phyloP scores from a whole-genome alignment of 495 filamentous ascomycete genomes.

The Podospora appendiculata region DNA sequence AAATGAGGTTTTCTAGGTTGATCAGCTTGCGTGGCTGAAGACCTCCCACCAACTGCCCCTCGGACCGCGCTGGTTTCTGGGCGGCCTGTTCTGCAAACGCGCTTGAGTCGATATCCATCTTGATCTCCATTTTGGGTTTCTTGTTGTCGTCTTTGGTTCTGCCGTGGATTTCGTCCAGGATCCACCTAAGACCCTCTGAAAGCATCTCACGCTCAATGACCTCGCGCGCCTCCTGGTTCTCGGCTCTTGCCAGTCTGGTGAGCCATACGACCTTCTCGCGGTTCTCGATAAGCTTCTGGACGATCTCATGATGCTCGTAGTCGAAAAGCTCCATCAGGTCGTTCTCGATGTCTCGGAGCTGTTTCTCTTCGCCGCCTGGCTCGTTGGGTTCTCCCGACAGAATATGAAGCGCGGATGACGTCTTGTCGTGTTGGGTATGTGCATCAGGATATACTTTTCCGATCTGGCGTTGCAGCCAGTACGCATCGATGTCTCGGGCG shows the following conservation, averaged over 20 bases:
- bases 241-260: conserved; percentile 77
- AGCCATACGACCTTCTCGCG: conserved; percentile 92
- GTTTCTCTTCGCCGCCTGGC: conserved; percentile 60
- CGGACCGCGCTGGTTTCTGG: conserved; percentile 36
- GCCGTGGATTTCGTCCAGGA: conserved; percentile 75
- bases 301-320: conserved; percentile 90
- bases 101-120: conserved; percentile 88
- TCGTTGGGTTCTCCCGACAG: conserved; percentile 70
- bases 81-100: conserved; percentile 40
- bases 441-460: conserved; percentile 81
- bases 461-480: conserved; percentile 93
- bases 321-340: conserved; percentile 97
- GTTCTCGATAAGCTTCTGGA: conserved; percentile 87
- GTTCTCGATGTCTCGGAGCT: conserved; percentile 90
- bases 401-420: conserved; percentile 69
- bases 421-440: conserved; percentile 84
- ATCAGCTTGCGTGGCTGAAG: conserved; percentile 80
- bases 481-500: conserved; percentile 89
- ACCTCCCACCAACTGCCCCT: conserved; percentile 70
- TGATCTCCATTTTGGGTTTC: conserved; percentile 68
- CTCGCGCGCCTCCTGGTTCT: conserved; percentile 67
- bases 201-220: conserved; percentile 85
- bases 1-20: conserved; percentile 91
- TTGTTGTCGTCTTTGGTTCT: conserved; percentile 49
- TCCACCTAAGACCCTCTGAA: conserved; percentile 74